Evolutionary conservation across 352 stramenopile genomes (phyloP), one percentile per base, ranked within the genome.

Genomic region (Globisporangium echinulatum): DNA sequence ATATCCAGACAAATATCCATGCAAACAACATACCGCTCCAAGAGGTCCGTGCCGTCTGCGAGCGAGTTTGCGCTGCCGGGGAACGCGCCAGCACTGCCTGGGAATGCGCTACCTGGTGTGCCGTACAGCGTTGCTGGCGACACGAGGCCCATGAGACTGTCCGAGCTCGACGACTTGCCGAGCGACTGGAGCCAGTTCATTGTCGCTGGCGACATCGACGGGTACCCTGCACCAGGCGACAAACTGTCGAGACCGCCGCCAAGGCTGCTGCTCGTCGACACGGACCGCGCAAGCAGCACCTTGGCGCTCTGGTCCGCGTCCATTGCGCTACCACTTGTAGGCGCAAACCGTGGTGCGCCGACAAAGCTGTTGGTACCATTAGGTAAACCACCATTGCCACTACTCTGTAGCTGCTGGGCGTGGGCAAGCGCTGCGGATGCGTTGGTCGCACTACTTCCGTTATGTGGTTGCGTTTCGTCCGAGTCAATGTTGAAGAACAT

Each of bases 171-270:
- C 5, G 82, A 88, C n/a, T 80, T 82, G 14, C 74, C 70, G 7
- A 92, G 77, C 17, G 82, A 84, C 64, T 92, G 82, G 51, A 92
- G 67, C 82, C 79, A 92, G 40, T 82, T 84, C 49, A 92, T 74
- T 6, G 80, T 92, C 58, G 81, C 79, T 2, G 82, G 82, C 17
- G 82, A 92, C 77, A 92, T 89, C 60, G 72, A 82, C 40, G 78
- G 76, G 54, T 79, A 83, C 13, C 67, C 70, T 1, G 82, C 68
- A 4, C 76, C 63, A n/a, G 80, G 80, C 4, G 77, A 88, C 39
- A 90, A 81, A 39, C 54, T 82, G 49, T 87, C 76, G 9, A 33
- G 25, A 3, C 25, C 25, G 25, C 25, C 25, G 25, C 25, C 25
- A 33, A 71, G 57, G 14, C 67, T 68, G 55, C 55, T 85, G 54